phyloP scores from a whole-genome alignment of 2,329 filamentous ascomycete species.

The Colletotrichum liriopes region DNA sequence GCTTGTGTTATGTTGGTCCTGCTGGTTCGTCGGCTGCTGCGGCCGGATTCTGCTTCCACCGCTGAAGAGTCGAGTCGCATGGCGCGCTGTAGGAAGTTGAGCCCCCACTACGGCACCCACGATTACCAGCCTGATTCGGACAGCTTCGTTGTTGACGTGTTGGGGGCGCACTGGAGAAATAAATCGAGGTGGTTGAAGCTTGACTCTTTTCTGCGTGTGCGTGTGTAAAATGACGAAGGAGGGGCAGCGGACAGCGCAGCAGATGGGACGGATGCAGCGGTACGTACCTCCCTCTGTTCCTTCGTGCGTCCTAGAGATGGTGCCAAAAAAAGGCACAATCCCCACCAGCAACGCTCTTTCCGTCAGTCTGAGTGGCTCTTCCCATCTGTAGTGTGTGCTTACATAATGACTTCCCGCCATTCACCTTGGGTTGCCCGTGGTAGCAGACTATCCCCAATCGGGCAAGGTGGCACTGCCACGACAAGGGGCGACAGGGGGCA shows the following conservation, averaged over 20 bases:
- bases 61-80: not conserved
- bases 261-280: not conserved
- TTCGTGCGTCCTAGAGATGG: constrained; percentile 1
- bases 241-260: constrained; percentile 13
- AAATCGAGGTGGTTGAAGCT: constrained; percentile 8
- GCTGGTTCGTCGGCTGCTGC: not conserved
- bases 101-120: not conserved
- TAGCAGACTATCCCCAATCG: constrained; percentile 29
- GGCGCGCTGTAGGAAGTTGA: not conserved
- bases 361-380: constrained; percentile 16
- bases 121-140: not conserved
- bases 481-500: constrained; percentile 43
- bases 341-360: constrained; percentile 1
- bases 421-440: constrained; percentile 41
- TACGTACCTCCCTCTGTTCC: constrained; percentile 5
- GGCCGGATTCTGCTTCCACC: not conserved
- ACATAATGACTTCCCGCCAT: constrained; percentile 15
- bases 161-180: not conserved
- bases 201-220: not conserved
- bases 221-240: constrained; percentile 9
- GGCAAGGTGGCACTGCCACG: constrained; percentile 41
- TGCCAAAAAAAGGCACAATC: constrained; percentile 31
- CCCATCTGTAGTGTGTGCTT: not conserved
- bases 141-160: not conserved
- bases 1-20: not conserved